These are phyloP conservation scores for Psilocybe tampanensis DNA, from an alignment of 768 basidiomycete species.

Conservation along the genomic window DNA sequence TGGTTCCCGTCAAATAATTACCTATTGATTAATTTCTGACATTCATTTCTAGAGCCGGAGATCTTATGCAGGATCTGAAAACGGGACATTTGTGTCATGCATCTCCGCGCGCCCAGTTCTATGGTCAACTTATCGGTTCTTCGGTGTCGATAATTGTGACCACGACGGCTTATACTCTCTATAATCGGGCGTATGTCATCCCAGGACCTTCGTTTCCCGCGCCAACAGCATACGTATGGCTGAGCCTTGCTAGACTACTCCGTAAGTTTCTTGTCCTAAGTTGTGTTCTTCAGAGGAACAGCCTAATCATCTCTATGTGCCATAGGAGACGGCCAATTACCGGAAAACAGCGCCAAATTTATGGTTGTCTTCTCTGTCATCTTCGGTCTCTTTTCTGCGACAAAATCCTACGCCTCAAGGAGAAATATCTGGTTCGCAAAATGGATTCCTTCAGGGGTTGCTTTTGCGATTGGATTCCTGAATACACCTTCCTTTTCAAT, in stretches of 20 bases:
- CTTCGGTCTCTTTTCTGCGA: conserved; percentile 66
- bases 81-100: conserved; percentile 93
- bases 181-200: conserved; percentile 84
- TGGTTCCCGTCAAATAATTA: not conserved
- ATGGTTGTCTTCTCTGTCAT: conserved; percentile 79
- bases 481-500: conserved; percentile 96
- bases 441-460: conserved; percentile 91
- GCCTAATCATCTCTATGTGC: conserved; percentile 17
- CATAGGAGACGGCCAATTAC: conserved; percentile 80
- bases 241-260: conserved; percentile 71
- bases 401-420: conserved; percentile 62
- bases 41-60: conserved; percentile 69
- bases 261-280: conserved; percentile 46
- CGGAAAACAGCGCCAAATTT: conserved; percentile 70
- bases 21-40: too few species aligned
- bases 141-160: conserved; percentile 88
- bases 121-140: conserved; percentile 90
- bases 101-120: conserved; percentile 93
- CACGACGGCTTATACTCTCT: conserved; percentile 84
- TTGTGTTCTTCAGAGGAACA: conserved; percentile 19
- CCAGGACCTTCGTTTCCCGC: conserved; percentile 96
- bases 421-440: conserved; percentile 57
- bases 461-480: conserved; percentile 94
- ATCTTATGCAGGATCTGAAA: conserved; percentile 98
- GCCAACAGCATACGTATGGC: conserved; percentile 95